Evolutionary conservation across 495 filamentous ascomycete genomes (phyloP).

Genomic region (Penicillium subrubescens): DNA sequence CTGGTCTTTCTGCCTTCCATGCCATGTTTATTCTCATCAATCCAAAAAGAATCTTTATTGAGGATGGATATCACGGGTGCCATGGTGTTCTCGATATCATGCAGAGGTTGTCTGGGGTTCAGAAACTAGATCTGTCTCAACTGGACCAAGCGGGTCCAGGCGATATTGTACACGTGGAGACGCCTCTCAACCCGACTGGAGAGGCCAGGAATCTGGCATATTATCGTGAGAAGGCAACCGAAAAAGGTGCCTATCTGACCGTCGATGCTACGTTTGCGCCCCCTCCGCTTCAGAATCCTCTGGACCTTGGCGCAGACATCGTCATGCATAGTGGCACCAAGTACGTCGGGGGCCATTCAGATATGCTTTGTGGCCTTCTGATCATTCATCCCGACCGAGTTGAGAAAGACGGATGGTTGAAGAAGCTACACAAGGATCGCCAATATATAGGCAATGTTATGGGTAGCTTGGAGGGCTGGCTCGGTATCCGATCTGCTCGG

Average conservation of each 20-base stretch:
- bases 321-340: slow-evolving; percentile 92
- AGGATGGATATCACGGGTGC: slow-evolving; percentile 85
- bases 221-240: slow-evolving; percentile 70
- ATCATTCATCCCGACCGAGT: slow-evolving; percentile 50
- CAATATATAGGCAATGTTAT: slow-evolving; percentile 77
- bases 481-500: slow-evolving; percentile 78
- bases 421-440: slow-evolving; percentile 62
- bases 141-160: slow-evolving; percentile 62
- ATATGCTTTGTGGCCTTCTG: slow-evolving; percentile 85
- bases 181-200: slow-evolving; percentile 85
- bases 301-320: slow-evolving; percentile 72
- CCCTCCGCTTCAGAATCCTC: slow-evolving; percentile 85
- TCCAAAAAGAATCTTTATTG: slow-evolving; percentile 75
- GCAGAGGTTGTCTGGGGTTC: slow-evolving; percentile 64
- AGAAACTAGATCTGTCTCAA: slow-evolving; percentile 63
- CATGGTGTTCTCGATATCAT: slow-evolving; percentile 76
- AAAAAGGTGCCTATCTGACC: slow-evolving; percentile 66
- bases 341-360: slow-evolving; percentile 93
- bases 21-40: slow-evolving; percentile 74
- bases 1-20: slow-evolving; percentile 86
- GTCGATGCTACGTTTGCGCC: slow-evolving; percentile 92
- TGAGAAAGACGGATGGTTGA: slow-evolving; percentile 49
- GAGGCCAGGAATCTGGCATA: slow-evolving; percentile 67
- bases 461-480: slow-evolving; percentile 88
- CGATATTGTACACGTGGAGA: slow-evolving; percentile 88